These are phyloP conservation scores for Erysimum pusillum DNA, from an alignment of 441 rosid genomes.

Conservation along the genomic window DNA sequence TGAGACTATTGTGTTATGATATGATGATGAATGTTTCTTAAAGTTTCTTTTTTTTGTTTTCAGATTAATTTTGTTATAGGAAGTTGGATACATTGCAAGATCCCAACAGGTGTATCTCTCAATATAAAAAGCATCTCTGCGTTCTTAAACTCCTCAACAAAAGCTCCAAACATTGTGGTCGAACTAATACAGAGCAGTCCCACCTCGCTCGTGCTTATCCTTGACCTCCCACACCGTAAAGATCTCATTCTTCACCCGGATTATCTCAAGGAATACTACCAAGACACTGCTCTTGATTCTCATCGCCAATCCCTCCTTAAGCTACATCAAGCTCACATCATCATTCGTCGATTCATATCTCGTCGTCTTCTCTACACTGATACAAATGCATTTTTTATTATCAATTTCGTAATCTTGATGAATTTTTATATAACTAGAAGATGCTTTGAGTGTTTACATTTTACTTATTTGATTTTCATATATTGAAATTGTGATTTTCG, in stretches of 20 bases:
- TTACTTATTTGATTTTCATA: no score
- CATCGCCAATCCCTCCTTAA: conserved; percentile 62
- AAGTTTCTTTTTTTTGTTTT: neutral
- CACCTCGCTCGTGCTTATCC: conserved; percentile 67
- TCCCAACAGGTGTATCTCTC: conserved; percentile 76
- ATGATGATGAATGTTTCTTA: neutral
- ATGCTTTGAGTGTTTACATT: no score
- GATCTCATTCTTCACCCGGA: conserved; percentile 71
- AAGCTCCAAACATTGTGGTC: conserved; percentile 76
- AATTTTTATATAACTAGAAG: no score
- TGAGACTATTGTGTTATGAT: neutral
- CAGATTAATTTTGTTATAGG: conserved; percentile 89
- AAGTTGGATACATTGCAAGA: conserved; percentile 80
- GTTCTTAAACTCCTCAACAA: conserved; percentile 71
- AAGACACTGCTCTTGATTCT: conserved; percentile 66
- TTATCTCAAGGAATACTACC: conserved; percentile 75
- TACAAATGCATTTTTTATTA: no score
- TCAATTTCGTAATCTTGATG: no score
- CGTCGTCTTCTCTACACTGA: no score
- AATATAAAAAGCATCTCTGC: conserved; percentile 80
- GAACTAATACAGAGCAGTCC: conserved; percentile 82
- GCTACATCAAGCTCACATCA: conserved; percentile 52
- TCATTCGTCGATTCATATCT: no score
- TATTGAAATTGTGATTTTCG: no score
- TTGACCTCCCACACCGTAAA: conserved; percentile 83